Evolutionary conservation across 176 grass and related monocot genomes (phyloP).

Genomic region (Saccharum spontaneum): DNA sequence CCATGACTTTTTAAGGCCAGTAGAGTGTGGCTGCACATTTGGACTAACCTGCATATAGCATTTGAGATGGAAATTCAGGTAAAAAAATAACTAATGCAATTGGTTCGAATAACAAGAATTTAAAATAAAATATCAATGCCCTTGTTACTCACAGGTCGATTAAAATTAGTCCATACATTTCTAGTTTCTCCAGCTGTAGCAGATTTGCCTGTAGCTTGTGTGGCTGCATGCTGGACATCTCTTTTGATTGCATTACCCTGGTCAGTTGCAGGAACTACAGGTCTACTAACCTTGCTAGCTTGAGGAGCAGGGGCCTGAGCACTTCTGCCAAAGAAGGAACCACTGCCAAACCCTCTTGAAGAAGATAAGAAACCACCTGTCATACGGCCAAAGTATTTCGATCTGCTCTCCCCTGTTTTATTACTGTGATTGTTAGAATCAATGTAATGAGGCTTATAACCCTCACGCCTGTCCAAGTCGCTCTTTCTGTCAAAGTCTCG

Average conservation of each 20-base stretch:
- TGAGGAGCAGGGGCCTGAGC: conserved; percentile 43
- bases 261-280: conserved; percentile 39
- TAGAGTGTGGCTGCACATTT: conserved; percentile 56
- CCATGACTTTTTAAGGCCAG: conserved; percentile 71
- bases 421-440: conserved; percentile 46
- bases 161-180: conserved; percentile 44
- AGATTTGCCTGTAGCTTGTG: conserved; percentile 38
- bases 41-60: conserved; percentile 62
- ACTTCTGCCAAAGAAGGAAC: conserved; percentile 74
- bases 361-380: conserved; percentile 64
- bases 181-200: conserved; percentile 53
- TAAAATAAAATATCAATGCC: conserved; percentile 16
- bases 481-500: conserved; percentile 57
- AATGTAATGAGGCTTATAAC: conserved; percentile 38
- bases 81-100: conserved; percentile 10
- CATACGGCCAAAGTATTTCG: conserved; percentile 73
- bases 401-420: conserved; percentile 45
- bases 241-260: conserved; percentile 57
- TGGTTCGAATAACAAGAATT: conserved; percentile 4
- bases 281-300: conserved; percentile 57
- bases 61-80: conserved; percentile 22
- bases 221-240: conserved; percentile 51
- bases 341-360: conserved; percentile 59
- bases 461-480: conserved; percentile 53
- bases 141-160: conserved; percentile 70